These are phyloP conservation scores for Pythium vanterpoolii DNA, from an alignment of 352 stramenopile species.

Conservation along the genomic window DNA sequence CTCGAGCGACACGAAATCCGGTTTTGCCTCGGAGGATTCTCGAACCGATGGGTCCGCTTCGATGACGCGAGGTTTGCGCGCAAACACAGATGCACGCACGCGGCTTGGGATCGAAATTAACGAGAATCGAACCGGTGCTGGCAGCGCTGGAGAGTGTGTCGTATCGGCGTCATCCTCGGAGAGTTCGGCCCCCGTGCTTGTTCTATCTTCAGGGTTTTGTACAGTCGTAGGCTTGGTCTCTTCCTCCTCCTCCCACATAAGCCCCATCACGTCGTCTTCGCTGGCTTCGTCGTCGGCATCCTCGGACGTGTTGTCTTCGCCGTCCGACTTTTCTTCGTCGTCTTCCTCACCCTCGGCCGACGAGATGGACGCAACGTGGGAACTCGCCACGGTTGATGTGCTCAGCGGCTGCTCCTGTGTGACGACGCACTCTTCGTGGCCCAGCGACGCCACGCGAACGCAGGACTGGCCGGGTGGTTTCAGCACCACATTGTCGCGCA, in stretches of 20 bases:
- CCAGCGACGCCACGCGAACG: neutral
- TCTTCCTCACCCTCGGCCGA: conserved; percentile 12
- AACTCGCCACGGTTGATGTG: conserved; percentile 21
- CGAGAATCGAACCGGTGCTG: conserved; percentile 13
- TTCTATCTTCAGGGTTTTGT: neutral
- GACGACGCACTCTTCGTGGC: neutral
- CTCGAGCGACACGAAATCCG: neutral
- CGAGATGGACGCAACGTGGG: conserved; percentile 18
- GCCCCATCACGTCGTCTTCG: conserved; percentile 32
- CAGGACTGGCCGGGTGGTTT: neutral
- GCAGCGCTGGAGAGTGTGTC: neutral
- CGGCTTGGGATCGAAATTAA: conserved; percentile 21
- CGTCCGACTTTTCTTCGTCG: conserved; percentile 2
- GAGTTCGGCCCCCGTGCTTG: conserved; percentile 5
- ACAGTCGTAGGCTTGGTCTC: neutral
- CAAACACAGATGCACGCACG: conserved; percentile 22
- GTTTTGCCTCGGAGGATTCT: neutral
- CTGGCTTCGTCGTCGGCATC: conserved; percentile 38
- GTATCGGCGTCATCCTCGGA: conserved; percentile 2
- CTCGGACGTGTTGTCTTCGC: conserved; percentile 32
- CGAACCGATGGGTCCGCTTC: neutral
- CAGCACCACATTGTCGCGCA: neutral
- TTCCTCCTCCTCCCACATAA: conserved; percentile 25
- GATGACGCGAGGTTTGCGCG: conserved; percentile 4
- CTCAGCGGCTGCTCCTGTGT: conserved; percentile 18